Base-by-base conservation (phyloP, 2,329 filamentous ascomycete species). In the Cucurbitaria berberidis region DNA sequence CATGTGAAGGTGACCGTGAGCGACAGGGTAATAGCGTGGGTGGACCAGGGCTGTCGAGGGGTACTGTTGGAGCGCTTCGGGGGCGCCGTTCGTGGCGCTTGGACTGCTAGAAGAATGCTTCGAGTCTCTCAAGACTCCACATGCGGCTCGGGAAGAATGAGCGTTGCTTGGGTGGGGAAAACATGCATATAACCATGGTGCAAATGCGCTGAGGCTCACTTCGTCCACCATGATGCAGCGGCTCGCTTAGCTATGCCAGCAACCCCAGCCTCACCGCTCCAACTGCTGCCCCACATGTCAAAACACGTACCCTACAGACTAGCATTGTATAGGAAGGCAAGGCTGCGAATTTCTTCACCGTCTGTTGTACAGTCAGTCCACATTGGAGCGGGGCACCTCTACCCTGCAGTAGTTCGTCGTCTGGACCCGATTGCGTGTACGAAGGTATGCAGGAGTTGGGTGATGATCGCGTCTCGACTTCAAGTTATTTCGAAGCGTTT, bases 1-100 rank as follows among this genome's bases (percentile, higher is more conserved):
- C 50, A 53, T 53, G 50, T 53, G 50, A 53, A 43, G 32, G 32
- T 22, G 18, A 21, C 7, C 18, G 26, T 16, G 15, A 2, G 6
- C 27, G 22, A n/a, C 10, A 16, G 5, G 35, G 15, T 19, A 13
- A 38, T 34, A n/a, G 16, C 13, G 8, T 6, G 27, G 39, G 13
- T 3, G n/a, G n/a, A n/a, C n/a, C n/a, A n/a, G n/a, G n/a, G n/a
- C n/a, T n/a, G n/a, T n/a, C n/a, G n/a, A n/a, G n/a, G n/a, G n/a
- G n/a, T n/a, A n/a, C n/a, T 11, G 10, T n/a, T 19, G 29, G 22
- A 50, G 24, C 15, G 11, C 32, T 15, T 10, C 24, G n/a, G 9
- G 19, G 3, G 11, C 36, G 19, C 36, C 24, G 11, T 13, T 3
- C 21, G 19, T 13, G 21, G 18, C 11, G 10, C 21, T 22, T 7